A percentile compares a stretch with the other conserved stretches of the same genome.
These are phyloP conservation scores for Penicillium sp. DNA, from an alignment of 2,329 filamentous ascomycete genomes.

Conservation along the genomic window DNA sequence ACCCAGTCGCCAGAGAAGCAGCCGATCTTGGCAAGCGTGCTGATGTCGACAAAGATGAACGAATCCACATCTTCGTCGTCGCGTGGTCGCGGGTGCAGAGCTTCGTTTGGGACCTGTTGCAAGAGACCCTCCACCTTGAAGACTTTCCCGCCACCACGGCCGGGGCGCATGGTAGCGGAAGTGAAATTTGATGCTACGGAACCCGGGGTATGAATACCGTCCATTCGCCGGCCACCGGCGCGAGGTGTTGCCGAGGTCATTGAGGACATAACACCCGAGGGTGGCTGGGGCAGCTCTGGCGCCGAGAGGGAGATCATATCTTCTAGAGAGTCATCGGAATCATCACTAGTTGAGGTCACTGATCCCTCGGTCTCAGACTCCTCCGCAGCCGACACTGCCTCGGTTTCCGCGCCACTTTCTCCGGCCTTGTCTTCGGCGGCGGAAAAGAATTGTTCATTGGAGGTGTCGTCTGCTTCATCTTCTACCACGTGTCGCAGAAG, in stretches of 20 bases:
- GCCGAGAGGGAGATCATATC: constrained; percentile 87
- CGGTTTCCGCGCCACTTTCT: constrained; percentile 45
- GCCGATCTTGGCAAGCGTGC: constrained; percentile 77
- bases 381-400: constrained; percentile 51
- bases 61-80: constrained; percentile 82
- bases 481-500: constrained; percentile 54
- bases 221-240: constrained; percentile 62
- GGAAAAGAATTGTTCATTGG: constrained; percentile 88
- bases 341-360: constrained; percentile 56
- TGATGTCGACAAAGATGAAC: constrained; percentile 84
- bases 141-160: constrained; percentile 66
- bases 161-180: constrained; percentile 69
- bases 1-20: constrained; percentile 99
- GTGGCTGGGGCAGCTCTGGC: constrained; percentile 69
- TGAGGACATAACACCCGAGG: constrained; percentile 71
- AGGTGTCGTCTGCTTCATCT: constrained; percentile 68
- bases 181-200: constrained; percentile 89
- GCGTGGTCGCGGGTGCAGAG: constrained; percentile 76
- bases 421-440: constrained; percentile 69
- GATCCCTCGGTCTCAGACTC: constrained; percentile 55
- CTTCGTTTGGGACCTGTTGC: constrained; percentile 63
- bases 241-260: constrained; percentile 76
- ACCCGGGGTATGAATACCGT: constrained; percentile 73
- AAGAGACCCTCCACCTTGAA: constrained; percentile 80
- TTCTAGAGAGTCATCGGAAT: constrained; percentile 87